Evolutionary conservation across 202 grass and related monocot genomes (phyloP).

Genomic region (Setaria viridis): DNA sequence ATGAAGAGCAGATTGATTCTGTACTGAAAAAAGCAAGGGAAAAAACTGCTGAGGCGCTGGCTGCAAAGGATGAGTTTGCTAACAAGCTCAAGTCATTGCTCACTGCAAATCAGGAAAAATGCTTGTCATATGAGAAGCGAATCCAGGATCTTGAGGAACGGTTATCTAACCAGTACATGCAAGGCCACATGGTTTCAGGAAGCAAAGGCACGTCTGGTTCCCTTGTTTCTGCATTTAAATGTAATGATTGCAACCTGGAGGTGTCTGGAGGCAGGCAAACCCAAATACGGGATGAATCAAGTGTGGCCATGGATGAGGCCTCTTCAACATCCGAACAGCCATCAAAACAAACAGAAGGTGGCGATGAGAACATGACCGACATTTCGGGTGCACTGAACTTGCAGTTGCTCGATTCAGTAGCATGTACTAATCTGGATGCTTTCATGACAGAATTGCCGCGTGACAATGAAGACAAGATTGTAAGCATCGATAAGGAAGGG

Average conservation of each 20-base stretch:
- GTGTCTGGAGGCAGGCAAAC: constrained; percentile 56
- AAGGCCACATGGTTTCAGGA: constrained; percentile 64
- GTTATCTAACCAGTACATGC: constrained; percentile 79
- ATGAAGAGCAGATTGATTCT: constrained; percentile 69
- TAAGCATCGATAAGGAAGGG: constrained; percentile 62
- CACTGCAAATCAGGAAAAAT: constrained; percentile 68
- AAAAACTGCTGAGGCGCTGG: constrained; percentile 79
- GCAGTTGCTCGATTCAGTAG: constrained; percentile 54
- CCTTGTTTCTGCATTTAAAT: constrained; percentile 63
- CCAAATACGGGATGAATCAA: constrained; percentile 60
- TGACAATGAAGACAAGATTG: constrained; percentile 59
- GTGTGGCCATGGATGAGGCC: constrained; percentile 82
- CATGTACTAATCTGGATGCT: constrained; percentile 66
- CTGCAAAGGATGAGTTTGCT: constrained; percentile 79
- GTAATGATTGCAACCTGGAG: constrained; percentile 61
- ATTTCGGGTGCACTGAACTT: constrained; percentile 77
- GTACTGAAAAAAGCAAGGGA: constrained; percentile 67
- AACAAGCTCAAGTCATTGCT: constrained; percentile 77
- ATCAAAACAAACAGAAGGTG: constrained; percentile 83
- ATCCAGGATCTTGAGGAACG: constrained; percentile 89
- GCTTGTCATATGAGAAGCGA: constrained; percentile 79
- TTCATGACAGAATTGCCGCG: constrained; percentile 66
- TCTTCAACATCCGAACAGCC: constrained; percentile 81
- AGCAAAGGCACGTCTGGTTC: constrained; percentile 66
- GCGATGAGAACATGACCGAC: constrained; percentile 95